Base-by-base conservation (phyloP, 2,329 filamentous ascomycete genomes). In the Colletotrichum kahawae region DNA sequence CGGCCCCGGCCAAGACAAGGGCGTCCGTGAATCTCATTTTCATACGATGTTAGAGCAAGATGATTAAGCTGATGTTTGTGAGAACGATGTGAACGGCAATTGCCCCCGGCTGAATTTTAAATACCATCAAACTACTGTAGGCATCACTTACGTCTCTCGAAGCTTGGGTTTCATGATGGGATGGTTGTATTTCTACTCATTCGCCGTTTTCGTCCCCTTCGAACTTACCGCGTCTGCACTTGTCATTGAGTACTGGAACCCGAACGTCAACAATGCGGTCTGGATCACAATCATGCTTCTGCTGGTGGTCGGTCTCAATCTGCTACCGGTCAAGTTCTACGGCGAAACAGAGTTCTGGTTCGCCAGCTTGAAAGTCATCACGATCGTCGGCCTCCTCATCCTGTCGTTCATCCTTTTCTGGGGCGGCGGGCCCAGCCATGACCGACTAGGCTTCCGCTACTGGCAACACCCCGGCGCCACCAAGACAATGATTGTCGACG, bases 341-440 rank as follows among this genome's bases (percentile, higher is more conserved):
- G 90, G 89, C 33, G 89, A 91, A 83, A 82, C 90, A n/a, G 89
- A 91, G 77, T 91, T 91, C 76, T 90, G 88, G 88, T 82, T 91
- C 13, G 88, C 87, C 76, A 77, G 90, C 33, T 82, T 91, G 51
- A 91, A 91, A 79, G 87, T 88, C 27, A 81, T 87, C 38, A 88
- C 87, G 12, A 90, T 91, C 69, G 83, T 89, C 7, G 86, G 91
- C 67, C 93, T 93, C 79, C 92, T 93, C 73, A 87, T 93, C 38
- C 85, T 93, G 56, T 89, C 91, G 2, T 92, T 93, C 31, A 77
- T 79, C 8, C 75, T 72, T 67, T 78, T 67, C 21, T 27, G 14
- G 21, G 74, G 70, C 2, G 78, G 78, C 13, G 77, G 68, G 13
- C 77, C 78, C 31, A 71, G 71, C 12, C 74, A 75, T 18, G 67